Percentiles rank a stretch among this genome's conserved stretches.
phyloP scores from a whole-genome alignment of 2,329 filamentous ascomycete genomes.

The Neonectria magnoliae region DNA sequence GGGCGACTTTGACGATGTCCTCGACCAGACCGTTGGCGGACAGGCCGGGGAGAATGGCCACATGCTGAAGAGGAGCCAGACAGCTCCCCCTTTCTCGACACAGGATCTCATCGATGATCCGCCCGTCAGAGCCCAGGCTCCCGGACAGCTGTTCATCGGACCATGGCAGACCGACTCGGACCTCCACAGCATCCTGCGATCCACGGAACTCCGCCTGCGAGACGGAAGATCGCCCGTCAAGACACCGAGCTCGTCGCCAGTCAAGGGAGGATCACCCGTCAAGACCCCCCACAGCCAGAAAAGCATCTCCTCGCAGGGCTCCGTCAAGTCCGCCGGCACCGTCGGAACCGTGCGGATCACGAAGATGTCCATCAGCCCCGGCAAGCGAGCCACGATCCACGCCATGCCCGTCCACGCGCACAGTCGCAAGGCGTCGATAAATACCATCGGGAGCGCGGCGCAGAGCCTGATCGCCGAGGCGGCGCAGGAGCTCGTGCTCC shows the following conservation, averaged over 20 bases:
- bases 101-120: conserved; percentile 27
- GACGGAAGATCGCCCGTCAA: conserved; percentile 50
- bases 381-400: conserved; percentile 40
- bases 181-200: conserved; percentile 61
- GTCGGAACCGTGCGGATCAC: conserved; percentile 35
- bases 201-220: conserved; percentile 62
- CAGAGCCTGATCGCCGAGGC: conserved; percentile 55
- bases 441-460: conserved; percentile 48
- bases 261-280: conserved; percentile 37
- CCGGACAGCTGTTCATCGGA: conserved; percentile 34
- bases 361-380: conserved; percentile 41
- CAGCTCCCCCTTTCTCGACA: conserved; percentile 32
- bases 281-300: conserved; percentile 47
- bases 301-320: conserved; percentile 26
- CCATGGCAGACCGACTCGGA: conserved; percentile 55
- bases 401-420: conserved; percentile 31
- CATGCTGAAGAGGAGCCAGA: conserved; percentile 33
- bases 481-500: conserved; percentile 48
- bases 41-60: conserved; percentile 28
- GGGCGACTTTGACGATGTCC: conserved; percentile 23
- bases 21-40: conserved; percentile 26
- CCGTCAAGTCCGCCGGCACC: conserved; percentile 34
- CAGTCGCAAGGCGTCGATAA: conserved; percentile 42
- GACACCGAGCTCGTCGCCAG: conserved; percentile 41
- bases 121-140: conserved; percentile 19